Conservation (phyloP, 1,139 yeast species). For the Suhomyces kunorum region DNA sequence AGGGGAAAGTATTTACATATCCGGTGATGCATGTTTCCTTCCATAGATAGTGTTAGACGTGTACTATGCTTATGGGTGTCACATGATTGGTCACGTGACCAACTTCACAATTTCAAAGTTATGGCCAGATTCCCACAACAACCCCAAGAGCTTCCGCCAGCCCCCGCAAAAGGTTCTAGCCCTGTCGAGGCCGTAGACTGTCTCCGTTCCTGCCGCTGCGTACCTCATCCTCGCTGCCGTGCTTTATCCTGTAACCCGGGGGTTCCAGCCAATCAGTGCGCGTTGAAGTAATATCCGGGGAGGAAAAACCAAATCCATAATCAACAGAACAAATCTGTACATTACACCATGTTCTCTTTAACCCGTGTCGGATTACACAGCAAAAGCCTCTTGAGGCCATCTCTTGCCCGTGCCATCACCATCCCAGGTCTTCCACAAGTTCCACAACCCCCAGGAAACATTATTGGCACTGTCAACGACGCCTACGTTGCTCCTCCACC, state of each 20-base stretch:
- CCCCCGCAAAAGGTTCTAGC: neutral
- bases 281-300: conserved; percentile 17
- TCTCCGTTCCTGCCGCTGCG: neutral
- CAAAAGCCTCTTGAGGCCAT: conserved; percentile 17
- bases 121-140: neutral
- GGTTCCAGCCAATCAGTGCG: conserved; percentile 12
- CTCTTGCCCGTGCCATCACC: conserved; percentile 25
- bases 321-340: neutral
- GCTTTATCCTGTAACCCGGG: neutral
- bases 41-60: neutral
- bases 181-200: too few species aligned
- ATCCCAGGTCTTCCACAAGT: conserved; percentile 33
- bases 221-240: neutral
- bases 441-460: conserved; percentile 76
- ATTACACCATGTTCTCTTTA: conserved; percentile 27
- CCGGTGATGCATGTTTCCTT: neutral
- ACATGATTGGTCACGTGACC: neutral
- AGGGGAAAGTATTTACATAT: too few species aligned
- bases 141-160: neutral
- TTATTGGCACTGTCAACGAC: conserved; percentile 76
- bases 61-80: neutral
- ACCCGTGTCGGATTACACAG: conserved; percentile 31
- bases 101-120: neutral
- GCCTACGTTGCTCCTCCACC: conserved; percentile 64
- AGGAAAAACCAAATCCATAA: conserved; percentile 11